phyloP scores from a whole-genome alignment of 139 green algal species.

The Yamagishiella unicocca region DNA sequence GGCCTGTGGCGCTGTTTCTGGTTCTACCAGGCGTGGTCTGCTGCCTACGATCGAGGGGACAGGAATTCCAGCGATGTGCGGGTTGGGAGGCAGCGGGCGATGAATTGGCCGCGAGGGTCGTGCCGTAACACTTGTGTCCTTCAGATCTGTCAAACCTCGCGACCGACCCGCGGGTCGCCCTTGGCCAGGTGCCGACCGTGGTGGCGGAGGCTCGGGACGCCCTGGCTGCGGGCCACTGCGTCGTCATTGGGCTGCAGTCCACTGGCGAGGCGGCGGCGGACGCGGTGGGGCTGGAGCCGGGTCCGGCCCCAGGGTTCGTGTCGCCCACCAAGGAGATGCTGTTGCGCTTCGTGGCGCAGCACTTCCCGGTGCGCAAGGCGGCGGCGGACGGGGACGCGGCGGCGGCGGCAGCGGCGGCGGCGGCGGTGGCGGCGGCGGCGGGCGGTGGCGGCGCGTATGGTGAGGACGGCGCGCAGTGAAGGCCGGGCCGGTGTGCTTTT shows the following conservation, averaged over 20 bases:
- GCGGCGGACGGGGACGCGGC: background rate
- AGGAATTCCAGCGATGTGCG: too few species aligned
- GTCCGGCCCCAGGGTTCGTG: conserved; percentile 73
- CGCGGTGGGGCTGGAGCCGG: conserved; percentile 64
- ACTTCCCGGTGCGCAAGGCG: conserved; percentile 31
- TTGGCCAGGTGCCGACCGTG: conserved; percentile 75
- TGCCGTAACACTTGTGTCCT: too few species aligned
- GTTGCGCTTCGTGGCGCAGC: conserved; percentile 47
- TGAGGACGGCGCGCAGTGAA: too few species aligned
- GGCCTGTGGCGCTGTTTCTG: too few species aligned
- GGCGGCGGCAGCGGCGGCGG: background rate
- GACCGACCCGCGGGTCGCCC: too few species aligned
- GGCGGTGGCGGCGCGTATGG: conserved; percentile 23
- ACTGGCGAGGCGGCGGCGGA: conserved; percentile 72
- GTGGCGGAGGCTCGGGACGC: conserved; percentile 76
- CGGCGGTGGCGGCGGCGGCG: background rate
- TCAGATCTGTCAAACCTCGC: too few species aligned
- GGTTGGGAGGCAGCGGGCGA: too few species aligned
- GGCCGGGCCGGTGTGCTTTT: background rate
- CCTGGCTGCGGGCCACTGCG: conserved; percentile 67
- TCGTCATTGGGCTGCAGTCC: conserved; percentile 87
- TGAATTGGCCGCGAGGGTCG: too few species aligned
- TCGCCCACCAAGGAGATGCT: conserved; percentile 85
- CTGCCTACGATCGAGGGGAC: too few species aligned
- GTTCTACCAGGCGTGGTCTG: too few species aligned